Evolutionary conservation across 2,329 filamentous ascomycete genomes (phyloP).

Genomic region (Colletotrichum siamense): DNA sequence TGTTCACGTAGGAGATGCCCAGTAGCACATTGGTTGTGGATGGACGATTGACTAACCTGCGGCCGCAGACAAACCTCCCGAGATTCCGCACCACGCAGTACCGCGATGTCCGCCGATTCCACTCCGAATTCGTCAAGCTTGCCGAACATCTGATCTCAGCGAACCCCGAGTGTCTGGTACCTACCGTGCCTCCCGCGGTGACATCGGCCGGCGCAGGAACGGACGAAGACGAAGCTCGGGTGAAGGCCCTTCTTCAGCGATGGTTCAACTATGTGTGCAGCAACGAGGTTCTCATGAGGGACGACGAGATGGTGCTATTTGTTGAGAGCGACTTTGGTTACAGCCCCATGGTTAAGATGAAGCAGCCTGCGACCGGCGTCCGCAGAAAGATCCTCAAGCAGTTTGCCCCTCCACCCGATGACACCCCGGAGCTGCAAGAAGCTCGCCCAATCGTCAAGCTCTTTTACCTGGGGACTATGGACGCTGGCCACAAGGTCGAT

Average conservation of each 20-base stretch:
- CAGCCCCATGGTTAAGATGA: conserved; percentile 92
- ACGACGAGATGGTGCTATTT: conserved; percentile 97
- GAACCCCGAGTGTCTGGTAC: conserved; percentile 95
- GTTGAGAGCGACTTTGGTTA: conserved; percentile 99
- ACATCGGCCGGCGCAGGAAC: conserved; percentile 95
- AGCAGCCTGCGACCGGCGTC: conserved; percentile 95
- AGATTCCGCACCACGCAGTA: conserved; percentile 98
- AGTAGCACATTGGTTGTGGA: neutral
- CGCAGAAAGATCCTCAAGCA: conserved; percentile 96
- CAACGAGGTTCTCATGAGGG: conserved; percentile 90
- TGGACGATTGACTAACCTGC: neutral
- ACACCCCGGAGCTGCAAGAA: conserved; percentile 91
- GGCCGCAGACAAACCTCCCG: conserved; percentile 88
- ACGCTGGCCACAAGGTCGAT: conserved; percentile 96
- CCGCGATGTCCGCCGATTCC: conserved; percentile 92
- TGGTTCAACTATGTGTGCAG: conserved; percentile 95
- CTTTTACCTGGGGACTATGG: conserved; percentile 95
- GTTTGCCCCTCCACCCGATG: conserved; percentile 95
- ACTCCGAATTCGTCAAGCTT: conserved; percentile 96
- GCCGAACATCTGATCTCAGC: conserved; percentile 94
- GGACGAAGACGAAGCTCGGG: conserved; percentile 89
- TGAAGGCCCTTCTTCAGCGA: conserved; percentile 88
- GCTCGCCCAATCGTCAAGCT: conserved; percentile 91
- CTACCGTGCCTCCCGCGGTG: conserved; percentile 91
- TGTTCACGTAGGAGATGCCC: conserved; percentile 76